Conservation (phyloP, 108 stramenopile species). For the Heterococcus sp. region DNA sequence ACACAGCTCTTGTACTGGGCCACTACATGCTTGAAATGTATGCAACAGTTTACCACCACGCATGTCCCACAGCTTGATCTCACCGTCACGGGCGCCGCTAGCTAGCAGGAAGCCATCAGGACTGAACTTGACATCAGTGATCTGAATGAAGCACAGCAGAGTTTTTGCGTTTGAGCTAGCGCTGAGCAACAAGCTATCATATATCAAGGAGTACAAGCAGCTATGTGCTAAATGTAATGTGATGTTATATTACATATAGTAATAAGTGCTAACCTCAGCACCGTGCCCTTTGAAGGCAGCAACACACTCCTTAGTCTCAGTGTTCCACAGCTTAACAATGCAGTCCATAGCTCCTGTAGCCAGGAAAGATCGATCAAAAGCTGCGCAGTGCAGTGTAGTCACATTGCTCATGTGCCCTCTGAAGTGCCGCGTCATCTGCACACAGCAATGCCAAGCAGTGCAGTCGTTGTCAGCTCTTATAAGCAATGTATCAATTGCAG, state of each 20-base stretch:
- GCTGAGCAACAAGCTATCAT: too few relatives aligned
- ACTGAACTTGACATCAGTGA: constrained; percentile 33
- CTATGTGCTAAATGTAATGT: too few relatives aligned
- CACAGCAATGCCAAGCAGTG: too few relatives aligned
- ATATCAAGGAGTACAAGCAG: too few relatives aligned
- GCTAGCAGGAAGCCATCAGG: constrained; percentile 35
- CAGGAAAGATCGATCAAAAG: constrained; percentile 30
- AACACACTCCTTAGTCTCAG: constrained; percentile 33
- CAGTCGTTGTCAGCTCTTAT: too few relatives aligned
- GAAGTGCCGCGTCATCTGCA: constrained; percentile 36
- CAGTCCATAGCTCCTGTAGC: constrained; percentile 39
- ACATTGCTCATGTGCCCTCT: constrained; percentile 45
- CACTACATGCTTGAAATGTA: constrained; percentile 5
- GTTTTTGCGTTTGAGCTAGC: too few relatives aligned
- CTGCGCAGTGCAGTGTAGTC: constrained; percentile 27
- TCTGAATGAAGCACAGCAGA: too few relatives aligned
- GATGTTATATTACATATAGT: too few relatives aligned
- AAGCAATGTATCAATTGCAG: too few relatives aligned
- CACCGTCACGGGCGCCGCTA: constrained; percentile 15
- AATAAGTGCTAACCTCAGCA: constrained; percentile 33
- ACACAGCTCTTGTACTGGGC: constrained; percentile 5
- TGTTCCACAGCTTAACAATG: constrained; percentile 40
- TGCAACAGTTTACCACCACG: constrained; percentile 32
- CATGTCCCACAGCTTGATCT: constrained; percentile 29
- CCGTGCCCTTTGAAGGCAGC: constrained; percentile 36